Evolutionary conservation across 345 rosid genomes (phyloP).

Genomic region (Rhizophora mangle): DNA sequence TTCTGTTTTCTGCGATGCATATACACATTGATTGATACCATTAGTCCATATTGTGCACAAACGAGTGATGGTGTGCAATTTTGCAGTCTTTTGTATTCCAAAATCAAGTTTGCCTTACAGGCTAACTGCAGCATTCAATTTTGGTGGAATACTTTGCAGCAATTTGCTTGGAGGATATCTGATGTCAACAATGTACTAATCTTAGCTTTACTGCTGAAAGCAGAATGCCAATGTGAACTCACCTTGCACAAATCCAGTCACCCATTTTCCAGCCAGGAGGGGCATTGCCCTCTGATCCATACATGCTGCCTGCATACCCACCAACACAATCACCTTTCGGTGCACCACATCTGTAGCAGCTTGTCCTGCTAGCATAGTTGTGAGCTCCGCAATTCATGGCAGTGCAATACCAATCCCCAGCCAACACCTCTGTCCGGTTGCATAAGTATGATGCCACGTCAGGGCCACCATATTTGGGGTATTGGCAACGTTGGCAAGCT

Average conservation of each 20-base stretch:
- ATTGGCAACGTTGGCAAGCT: slow-evolving; percentile 64
- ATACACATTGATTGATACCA: no score
- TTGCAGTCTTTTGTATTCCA: no score
- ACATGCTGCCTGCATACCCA: slow-evolving; percentile 3
- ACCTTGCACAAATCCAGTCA: slow-evolving; percentile 82
- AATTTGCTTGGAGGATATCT: not conserved
- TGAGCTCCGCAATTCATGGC: slow-evolving; percentile 62
- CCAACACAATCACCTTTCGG: slow-evolving; percentile 39
- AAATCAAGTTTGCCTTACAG: no score
- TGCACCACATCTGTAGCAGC: slow-evolving; percentile 67
- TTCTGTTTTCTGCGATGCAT: no score
- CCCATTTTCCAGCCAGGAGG: slow-evolving; percentile 82
- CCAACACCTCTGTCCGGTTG: slow-evolving; percentile 55
- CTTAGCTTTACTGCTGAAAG: not conserved
- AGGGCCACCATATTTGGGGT: slow-evolving; percentile 73
- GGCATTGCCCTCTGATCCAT: slow-evolving; percentile 12
- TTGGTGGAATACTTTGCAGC: no score
- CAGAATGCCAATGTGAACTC: not conserved
- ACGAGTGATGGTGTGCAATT: no score
- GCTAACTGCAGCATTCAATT: no score
- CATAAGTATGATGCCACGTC: slow-evolving; percentile 53
- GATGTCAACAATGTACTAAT: not conserved
- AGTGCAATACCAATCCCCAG: slow-evolving; percentile 82
- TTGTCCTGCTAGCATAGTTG: slow-evolving; percentile 70
- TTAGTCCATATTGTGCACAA: no score